phyloP scores from a whole-genome alignment of 768 basidiomycete species.

The Phlebiopsis flavidoalba region DNA sequence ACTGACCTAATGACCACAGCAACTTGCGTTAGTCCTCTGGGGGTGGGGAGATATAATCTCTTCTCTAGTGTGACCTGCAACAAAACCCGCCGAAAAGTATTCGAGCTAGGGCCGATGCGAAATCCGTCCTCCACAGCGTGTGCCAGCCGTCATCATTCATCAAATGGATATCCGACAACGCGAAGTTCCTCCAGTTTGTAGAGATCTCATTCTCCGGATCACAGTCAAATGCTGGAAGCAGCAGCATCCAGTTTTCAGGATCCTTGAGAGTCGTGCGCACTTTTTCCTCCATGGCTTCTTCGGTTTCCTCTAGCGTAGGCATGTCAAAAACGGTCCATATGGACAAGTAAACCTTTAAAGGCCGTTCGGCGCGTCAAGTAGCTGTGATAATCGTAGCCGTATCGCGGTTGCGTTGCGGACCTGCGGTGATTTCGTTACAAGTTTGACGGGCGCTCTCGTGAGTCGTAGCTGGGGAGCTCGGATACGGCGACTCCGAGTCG shows the following conservation, averaged over 20 bases:
- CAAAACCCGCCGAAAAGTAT: background rate
- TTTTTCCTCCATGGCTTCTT: background rate
- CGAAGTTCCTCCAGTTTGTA: background rate
- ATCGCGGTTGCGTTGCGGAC: too few species aligned
- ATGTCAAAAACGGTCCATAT: background rate
- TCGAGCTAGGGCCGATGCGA: background rate
- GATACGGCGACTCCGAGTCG: too few species aligned
- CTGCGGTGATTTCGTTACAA: too few species aligned
- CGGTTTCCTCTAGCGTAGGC: background rate
- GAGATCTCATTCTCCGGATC: background rate
- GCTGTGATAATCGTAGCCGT: too few species aligned
- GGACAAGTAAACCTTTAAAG: background rate
- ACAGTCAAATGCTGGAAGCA: background rate
- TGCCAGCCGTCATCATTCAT: background rate
- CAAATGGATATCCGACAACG: background rate
- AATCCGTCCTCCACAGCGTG: background rate
- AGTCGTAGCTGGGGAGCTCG: too few species aligned
- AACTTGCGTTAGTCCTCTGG: background rate
- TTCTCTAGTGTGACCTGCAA: background rate
- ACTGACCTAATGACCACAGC: background rate
- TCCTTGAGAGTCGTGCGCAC: too few species aligned
- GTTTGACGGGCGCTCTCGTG: too few species aligned
- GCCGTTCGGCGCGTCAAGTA: background rate
- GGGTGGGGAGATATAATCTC: background rate
- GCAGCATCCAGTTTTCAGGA: background rate